Evolutionary conservation across 495 filamentous ascomycete species (phyloP).

Genomic region (Evansstolkia leycettana): DNA sequence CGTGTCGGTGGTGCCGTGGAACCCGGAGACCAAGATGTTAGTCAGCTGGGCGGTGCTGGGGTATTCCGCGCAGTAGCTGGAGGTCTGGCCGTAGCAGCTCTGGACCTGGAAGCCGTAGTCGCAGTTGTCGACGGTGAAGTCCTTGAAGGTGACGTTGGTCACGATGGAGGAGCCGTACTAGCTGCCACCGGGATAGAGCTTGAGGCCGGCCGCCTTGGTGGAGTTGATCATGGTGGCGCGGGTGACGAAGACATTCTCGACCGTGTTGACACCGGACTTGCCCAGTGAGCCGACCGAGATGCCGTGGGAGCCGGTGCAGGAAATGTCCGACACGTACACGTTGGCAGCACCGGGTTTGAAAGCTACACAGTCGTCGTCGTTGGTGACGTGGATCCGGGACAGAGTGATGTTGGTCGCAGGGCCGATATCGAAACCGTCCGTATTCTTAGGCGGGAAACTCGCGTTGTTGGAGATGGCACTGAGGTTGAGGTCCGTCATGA

Average conservation of each 20-base stretch:
- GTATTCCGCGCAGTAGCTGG: constrained; percentile 23
- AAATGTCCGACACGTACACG: constrained; percentile 21
- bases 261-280: constrained; percentile 15
- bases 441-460: constrained; percentile 28
- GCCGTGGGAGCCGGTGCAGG: constrained; percentile 31
- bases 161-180: constrained; percentile 24
- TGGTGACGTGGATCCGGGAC: constrained; percentile 19
- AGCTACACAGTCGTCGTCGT: constrained; percentile 36
- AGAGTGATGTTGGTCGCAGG: constrained; percentile 27
- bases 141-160: constrained; percentile 29
- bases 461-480: constrained; percentile 21
- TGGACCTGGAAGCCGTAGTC: constrained; percentile 38
- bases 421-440: constrained; percentile 34
- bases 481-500: constrained; percentile 20
- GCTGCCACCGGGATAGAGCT: constrained; percentile 27
- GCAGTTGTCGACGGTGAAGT: constrained; percentile 21
- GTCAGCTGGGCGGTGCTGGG: constrained; percentile 22
- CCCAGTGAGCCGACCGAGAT: constrained; percentile 29
- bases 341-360: constrained; percentile 30
- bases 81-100: constrained; percentile 32
- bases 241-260: constrained; percentile 26
- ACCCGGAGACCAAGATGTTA: constrained; percentile 21
- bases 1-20: constrained; percentile 27
- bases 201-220: constrained; percentile 32
- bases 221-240: constrained; percentile 28